Percentiles rank a stretch among this genome's conserved stretches.
These are phyloP conservation scores for Acer negundo DNA, from an alignment of 345 rosid genomes.

Conservation along the genomic window DNA sequence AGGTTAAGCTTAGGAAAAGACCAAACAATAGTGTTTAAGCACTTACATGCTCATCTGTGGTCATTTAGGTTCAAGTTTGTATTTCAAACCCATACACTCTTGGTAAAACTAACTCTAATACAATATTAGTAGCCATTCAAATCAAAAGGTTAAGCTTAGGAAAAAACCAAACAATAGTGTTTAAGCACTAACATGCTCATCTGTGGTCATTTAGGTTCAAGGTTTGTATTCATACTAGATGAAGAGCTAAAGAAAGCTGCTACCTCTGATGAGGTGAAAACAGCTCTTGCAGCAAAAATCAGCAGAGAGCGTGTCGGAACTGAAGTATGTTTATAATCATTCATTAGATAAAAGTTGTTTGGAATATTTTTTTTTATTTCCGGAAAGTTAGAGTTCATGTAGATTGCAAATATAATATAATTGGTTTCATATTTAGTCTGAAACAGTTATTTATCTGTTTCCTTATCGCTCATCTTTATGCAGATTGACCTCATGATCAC, in stretches of 20 bases:
- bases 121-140: not conserved
- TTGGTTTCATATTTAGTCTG: not conserved
- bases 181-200: conserved; percentile 15
- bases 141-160: not conserved
- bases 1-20: not conserved
- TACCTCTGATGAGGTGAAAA: conserved; percentile 70
- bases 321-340: conserved; percentile 55
- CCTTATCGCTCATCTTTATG: conserved; percentile 26
- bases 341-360: conserved; percentile 5
- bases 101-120: not conserved
- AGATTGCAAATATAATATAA: not conserved
- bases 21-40: not conserved
- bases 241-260: conserved; percentile 80
- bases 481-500: conserved; percentile 91
- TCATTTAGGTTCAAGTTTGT: conserved; percentile 75
- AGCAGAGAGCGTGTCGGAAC: conserved; percentile 92
- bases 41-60: conserved; percentile 22
- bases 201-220: conserved; percentile 65
- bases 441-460: conserved; percentile 16
- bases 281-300: conserved; percentile 81
- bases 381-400: not conserved
- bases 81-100: conserved; percentile 32
- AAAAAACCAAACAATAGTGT: not conserved
- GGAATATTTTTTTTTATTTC: conserved; percentile 23
- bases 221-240: conserved; percentile 74